A percentile compares a stretch with the other conserved stretches of the same genome.
These are phyloP conservation scores for Citrus inodora DNA, from an alignment of 345 rosid species.

Conservation along the genomic window DNA sequence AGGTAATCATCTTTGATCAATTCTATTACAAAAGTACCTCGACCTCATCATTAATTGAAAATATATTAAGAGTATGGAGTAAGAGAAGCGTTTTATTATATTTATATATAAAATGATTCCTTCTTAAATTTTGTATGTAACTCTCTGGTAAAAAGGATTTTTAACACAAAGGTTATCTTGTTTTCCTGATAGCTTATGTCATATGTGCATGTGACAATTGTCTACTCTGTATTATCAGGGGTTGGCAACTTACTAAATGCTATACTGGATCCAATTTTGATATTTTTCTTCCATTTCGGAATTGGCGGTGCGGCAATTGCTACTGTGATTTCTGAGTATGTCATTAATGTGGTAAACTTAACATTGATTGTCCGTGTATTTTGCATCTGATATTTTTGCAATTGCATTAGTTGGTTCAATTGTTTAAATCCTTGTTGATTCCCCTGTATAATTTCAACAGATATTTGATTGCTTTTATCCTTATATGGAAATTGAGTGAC, in stretches of 20 bases:
- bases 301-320: conserved; percentile 85
- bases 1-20: not conserved
- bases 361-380: conserved; percentile 13
- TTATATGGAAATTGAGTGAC: conserved; percentile 75
- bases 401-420: not conserved
- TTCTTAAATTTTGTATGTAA: not conserved
- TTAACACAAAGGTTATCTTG: not conserved
- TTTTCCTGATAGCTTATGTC: conserved; percentile 8
- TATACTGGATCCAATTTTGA: conserved; percentile 69
- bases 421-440: conserved; percentile 7
- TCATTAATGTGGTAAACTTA: conserved; percentile 65
- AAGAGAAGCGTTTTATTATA: not conserved
- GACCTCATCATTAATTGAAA: not conserved
- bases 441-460: conserved; percentile 32
- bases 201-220: not conserved
- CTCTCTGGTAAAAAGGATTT: not conserved
- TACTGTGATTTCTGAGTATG: conserved; percentile 97
- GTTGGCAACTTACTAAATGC: conserved; percentile 79
- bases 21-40: not conserved
- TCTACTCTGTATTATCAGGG: conserved; percentile 45
- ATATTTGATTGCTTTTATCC: conserved; percentile 78
- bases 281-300: conserved; percentile 69
- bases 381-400: conserved; percentile 7
- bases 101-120: not conserved
- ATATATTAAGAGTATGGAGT: not conserved